These are phyloP conservation scores for Xylaria palmicola DNA, from an alignment of 495 filamentous ascomycete species.

Conservation along the genomic window DNA sequence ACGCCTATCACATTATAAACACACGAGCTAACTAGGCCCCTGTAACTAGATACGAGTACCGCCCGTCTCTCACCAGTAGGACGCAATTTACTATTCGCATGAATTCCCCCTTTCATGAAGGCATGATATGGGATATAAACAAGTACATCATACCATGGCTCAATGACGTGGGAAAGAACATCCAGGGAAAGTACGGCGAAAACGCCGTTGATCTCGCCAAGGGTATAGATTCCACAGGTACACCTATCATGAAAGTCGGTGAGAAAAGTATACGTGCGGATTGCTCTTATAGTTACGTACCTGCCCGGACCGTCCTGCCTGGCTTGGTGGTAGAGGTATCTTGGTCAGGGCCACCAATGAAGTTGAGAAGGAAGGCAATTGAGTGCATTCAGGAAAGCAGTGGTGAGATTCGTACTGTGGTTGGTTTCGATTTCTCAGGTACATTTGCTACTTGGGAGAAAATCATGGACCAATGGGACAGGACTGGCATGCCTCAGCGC, in stretches of 20 bases:
- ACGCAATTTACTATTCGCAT: neutral
- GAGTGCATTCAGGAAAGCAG: neutral
- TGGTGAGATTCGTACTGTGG: neutral
- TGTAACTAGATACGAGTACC: neutral
- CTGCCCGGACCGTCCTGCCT: neutral
- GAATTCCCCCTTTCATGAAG: neutral
- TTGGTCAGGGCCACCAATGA: neutral
- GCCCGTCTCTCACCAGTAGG: neutral
- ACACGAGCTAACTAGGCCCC: neutral
- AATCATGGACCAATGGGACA: neutral
- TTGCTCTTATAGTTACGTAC: neutral
- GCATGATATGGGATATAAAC: neutral
- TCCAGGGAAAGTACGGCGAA: neutral
- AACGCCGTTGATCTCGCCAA: neutral
- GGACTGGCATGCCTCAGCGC: neutral
- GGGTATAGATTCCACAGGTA: neutral
- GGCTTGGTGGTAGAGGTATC: neutral
- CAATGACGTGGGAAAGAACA: neutral
- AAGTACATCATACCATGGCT: neutral
- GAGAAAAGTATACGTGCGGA: neutral
- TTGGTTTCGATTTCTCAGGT: neutral
- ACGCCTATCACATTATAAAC: neutral
- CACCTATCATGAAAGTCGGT: neutral
- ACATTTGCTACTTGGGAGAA: neutral
- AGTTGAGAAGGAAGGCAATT: neutral